Base-by-base conservation (phyloP, 2,329 filamentous ascomycete species). In the Talaromyces sp. region DNA sequence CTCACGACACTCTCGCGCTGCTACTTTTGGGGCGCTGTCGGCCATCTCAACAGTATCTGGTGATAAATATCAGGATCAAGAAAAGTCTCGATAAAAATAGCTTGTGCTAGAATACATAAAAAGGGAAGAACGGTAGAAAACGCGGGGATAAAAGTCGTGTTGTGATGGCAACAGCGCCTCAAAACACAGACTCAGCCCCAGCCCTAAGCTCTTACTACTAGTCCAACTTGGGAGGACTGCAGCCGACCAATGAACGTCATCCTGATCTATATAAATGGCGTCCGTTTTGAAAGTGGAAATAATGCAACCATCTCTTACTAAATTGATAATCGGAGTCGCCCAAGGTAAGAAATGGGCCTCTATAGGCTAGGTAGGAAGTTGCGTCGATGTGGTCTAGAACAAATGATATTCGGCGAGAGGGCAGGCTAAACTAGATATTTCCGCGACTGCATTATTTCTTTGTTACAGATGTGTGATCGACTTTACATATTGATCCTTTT, bases 1-100 rank as follows among this genome's bases (percentile, higher is more conserved):
- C 52, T 79, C 76, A 62, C 67, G 60, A 23, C 66, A 57, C 64
- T 73, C 64, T 67, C 65, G 59, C 53, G 62, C 59, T 12, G 66
- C 65, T 56, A 71, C 54, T 44, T 58, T 61, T 1, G 62, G 62
- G 10, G 60, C 60, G 10, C 54, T 65, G 18, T 55, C 54, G 16
- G 56, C 59, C 64, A 62, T n/a, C 12, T 40, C 16, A 40, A n/a
- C 33, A 34, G 7, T 16, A 3, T 2, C 7, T 40, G 14, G 36
- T 4, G 6, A 14, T 1, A 8, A 40, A n/a, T n/a, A n/a, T n/a
- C 5, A 16, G 36, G 6, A 8, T 40, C 4, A 40, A 8, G 0
- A 40, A 3, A n/a, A 40, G 14, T 8, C 4, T 40, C 7, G 5
- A 40, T 36, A 36, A 8, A 12, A 36, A 36, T 8, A 8, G 12